These are phyloP conservation scores for Cercospora sp. DNA, from an alignment of 2,329 filamentous ascomycete genomes.

Conservation along the genomic window DNA sequence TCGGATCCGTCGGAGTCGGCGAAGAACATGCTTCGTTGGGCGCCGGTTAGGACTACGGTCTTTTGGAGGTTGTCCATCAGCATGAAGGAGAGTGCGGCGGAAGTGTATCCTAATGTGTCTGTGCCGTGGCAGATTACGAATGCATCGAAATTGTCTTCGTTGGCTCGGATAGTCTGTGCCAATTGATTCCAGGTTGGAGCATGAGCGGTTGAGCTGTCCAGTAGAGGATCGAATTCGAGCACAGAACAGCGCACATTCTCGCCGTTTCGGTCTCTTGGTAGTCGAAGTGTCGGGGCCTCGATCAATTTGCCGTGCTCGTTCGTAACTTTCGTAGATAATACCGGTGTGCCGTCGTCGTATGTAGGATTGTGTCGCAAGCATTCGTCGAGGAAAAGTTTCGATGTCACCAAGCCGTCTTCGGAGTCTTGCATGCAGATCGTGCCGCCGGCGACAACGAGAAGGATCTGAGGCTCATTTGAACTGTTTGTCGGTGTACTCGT, in stretches of 20 bases:
- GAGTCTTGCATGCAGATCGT: conserved; percentile 91
- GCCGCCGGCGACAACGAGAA: conserved; percentile 86
- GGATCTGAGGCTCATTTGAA: conserved; percentile 50
- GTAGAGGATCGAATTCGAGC: conserved; percentile 77
- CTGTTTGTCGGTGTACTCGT: conserved; percentile 11
- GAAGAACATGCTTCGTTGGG: conserved; percentile 77
- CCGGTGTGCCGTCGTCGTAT: conserved; percentile 75
- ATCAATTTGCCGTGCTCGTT: conserved; percentile 31
- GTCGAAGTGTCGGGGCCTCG: conserved; percentile 67
- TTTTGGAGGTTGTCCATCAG: conserved; percentile 80
- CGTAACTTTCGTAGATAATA: conserved; percentile 23
- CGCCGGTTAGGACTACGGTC: conserved; percentile 78
- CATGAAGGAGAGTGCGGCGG: conserved; percentile 91
- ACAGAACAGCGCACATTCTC: conserved; percentile 81
- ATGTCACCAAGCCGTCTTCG: conserved; percentile 74
- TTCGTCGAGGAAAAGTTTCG: conserved; percentile 71
- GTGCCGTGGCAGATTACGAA: conserved; percentile 92
- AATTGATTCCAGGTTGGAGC: conserved; percentile 84
- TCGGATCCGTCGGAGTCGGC: conserved; percentile 89
- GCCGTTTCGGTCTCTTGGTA: conserved; percentile 76
- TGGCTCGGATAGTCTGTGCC: conserved; percentile 73
- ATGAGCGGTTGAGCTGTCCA: conserved; percentile 89
- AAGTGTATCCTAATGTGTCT: conserved; percentile 83
- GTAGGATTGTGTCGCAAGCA: conserved; percentile 79
- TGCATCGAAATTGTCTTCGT: conserved; percentile 85